Evolutionary conservation across 176 grass and related monocot species (phyloP).

Genomic region (Lolium rigidum): DNA sequence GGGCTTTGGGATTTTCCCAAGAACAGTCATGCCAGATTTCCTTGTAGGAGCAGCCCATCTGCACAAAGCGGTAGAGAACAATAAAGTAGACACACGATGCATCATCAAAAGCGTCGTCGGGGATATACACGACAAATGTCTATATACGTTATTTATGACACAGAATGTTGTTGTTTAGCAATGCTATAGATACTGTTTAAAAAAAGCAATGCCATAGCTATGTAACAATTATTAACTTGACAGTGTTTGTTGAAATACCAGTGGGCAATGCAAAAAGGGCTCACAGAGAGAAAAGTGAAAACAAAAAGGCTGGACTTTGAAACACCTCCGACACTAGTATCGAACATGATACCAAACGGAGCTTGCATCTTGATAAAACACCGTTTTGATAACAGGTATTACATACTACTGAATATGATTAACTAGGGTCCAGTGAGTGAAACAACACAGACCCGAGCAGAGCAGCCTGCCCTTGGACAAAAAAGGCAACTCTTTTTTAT

Average conservation of each 20-base stretch:
- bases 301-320: not conserved
- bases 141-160: no score
- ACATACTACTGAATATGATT: constrained; percentile 4
- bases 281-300: not conserved
- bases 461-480: not conserved
- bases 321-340: not conserved
- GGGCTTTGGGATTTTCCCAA: constrained; percentile 97
- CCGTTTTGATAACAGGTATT: no score
- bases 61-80: constrained; percentile 37
- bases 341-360: constrained; percentile 1
- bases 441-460: constrained; percentile 8
- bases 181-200: no score
- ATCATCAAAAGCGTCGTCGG: not conserved
- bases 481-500: not conserved
- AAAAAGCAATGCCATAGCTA: not conserved
- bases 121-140: no score
- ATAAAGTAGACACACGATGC: not conserved
- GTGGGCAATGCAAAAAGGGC: not conserved
- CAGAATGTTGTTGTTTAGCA: no score
- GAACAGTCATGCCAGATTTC: constrained; percentile 98
- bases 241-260: not conserved
- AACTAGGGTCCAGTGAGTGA: not conserved
- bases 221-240: constrained; percentile 8
- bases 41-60: constrained; percentile 84
- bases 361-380: constrained; percentile 11